Evolutionary conservation across 2,329 filamentous ascomycete species (phyloP).

Genomic region (Clarireedia paspali): DNA sequence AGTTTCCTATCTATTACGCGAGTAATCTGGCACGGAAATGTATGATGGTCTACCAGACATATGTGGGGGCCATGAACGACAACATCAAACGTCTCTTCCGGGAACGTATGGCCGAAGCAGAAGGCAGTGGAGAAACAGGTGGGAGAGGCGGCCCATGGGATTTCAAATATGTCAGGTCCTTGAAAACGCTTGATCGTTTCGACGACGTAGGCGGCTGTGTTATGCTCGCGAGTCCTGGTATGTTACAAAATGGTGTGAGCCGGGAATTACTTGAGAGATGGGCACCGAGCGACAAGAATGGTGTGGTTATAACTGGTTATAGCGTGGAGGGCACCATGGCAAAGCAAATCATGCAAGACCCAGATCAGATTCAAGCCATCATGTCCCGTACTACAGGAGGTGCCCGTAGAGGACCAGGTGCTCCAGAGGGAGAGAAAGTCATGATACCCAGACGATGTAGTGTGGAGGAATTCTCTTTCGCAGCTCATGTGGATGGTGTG

Average conservation of each 20-base stretch:
- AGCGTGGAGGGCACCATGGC: conserved; percentile 99
- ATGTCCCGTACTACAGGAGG: conserved; percentile 68
- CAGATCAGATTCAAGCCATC: conserved; percentile 88
- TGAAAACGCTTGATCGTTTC: conserved; percentile 90
- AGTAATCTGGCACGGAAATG: conserved; percentile 91
- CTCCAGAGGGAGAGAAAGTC: conserved; percentile 69
- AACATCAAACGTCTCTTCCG: conserved; percentile 96
- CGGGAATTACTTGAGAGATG: conserved; percentile 88
- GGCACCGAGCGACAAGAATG: conserved; percentile 94
- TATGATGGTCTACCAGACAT: conserved; percentile 98
- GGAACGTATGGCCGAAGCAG: conserved; percentile 84
- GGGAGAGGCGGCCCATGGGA: conserved; percentile 90
- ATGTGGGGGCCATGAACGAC: conserved; percentile 97
- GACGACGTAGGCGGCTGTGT: conserved; percentile 94
- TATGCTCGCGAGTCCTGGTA: conserved; percentile 95
- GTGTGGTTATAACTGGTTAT: conserved; percentile 97
- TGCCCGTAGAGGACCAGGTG: conserved; percentile 49
- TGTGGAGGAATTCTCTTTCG: conserved; percentile 90
- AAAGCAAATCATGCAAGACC: conserved; percentile 89
- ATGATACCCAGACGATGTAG: conserved; percentile 91
- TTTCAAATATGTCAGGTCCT: conserved; percentile 84
- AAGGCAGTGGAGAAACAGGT: conserved; percentile 65
- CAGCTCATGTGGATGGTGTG: conserved; percentile 90
- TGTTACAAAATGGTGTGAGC: conserved; percentile 95
- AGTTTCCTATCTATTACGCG: conserved; percentile 93